phyloP scores from a whole-genome alignment of 164 flowering plant genomes.

The Kalanchoe fedtschenkoi region DNA sequence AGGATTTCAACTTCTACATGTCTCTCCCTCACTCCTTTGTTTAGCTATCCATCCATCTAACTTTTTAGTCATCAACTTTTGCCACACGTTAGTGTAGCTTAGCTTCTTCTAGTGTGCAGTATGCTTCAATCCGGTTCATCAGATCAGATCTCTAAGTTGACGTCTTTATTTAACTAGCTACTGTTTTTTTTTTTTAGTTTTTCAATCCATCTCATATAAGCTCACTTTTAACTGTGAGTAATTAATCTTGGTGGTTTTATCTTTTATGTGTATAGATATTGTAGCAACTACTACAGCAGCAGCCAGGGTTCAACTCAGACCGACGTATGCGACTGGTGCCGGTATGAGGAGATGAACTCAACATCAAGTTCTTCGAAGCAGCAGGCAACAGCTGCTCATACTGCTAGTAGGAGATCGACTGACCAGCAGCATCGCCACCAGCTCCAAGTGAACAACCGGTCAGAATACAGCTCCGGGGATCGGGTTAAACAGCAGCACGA shows the following conservation, averaged over 20 bases:
- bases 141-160: not conserved
- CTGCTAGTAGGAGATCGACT: conserved; percentile 20
- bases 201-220: not conserved
- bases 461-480: conserved; percentile 31
- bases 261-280: conserved; percentile 41
- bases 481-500: conserved; percentile 37
- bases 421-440: not conserved
- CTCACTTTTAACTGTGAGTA: not conserved
- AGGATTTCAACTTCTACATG: not conserved
- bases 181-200: not conserved
- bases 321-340: conserved; percentile 83
- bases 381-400: conserved; percentile 10
- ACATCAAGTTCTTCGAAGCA: conserved; percentile 16
- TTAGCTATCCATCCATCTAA: not conserved
- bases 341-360: conserved; percentile 38
- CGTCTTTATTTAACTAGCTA: too few relatives aligned
- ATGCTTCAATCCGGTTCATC: not conserved
- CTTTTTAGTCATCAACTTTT: not conserved
- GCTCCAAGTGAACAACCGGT: conserved; percentile 15
- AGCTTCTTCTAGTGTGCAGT: too few relatives aligned
- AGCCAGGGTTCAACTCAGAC: conserved; percentile 32
- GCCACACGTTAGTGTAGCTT: not conserved
- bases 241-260: not conserved
- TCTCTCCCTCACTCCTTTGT: too few relatives aligned
- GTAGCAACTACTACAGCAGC: conserved; percentile 68